These are phyloP conservation scores for Blastocystis sp. DNA, from an alignment of 352 stramenopile species.

Conservation along the genomic window DNA sequence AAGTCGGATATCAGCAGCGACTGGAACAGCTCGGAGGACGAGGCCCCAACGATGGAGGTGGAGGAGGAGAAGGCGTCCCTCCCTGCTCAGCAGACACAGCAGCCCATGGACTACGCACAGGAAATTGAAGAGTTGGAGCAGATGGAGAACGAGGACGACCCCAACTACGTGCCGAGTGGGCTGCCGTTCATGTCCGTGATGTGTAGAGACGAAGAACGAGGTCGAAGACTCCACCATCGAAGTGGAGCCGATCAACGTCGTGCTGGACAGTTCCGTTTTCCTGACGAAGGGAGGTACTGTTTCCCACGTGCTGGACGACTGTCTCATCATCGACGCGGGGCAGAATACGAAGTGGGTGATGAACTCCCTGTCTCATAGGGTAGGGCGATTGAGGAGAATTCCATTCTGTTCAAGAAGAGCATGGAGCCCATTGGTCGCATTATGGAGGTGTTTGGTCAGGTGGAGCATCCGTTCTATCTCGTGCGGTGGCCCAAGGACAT, in stretches of 20 bases:
- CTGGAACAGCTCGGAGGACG: constrained; percentile 54
- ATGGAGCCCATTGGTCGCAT: constrained; percentile 41
- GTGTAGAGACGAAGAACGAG: constrained; percentile 51
- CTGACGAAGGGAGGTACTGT: background rate
- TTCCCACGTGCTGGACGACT: constrained; percentile 42
- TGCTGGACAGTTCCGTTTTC: background rate
- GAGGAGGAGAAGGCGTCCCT: background rate
- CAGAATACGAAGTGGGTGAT: constrained; percentile 28
- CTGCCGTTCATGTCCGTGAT: background rate
- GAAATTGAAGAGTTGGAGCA: background rate
- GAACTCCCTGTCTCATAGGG: background rate
- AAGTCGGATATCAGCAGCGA: constrained; percentile 58
- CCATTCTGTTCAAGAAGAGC: constrained; percentile 24
- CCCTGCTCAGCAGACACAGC: too few relatives aligned
- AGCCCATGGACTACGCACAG: background rate
- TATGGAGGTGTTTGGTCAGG: constrained; percentile 72
- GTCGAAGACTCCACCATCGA: constrained; percentile 30
- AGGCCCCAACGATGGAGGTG: constrained; percentile 47
- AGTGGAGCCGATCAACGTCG: background rate
- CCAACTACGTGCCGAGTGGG: background rate
- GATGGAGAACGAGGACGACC: constrained; percentile 48
- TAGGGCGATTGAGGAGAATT: constrained; percentile 70
- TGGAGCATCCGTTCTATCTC: constrained; percentile 60
- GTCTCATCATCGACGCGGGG: constrained; percentile 53
- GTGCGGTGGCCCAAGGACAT: constrained; percentile 43